Conservation (phyloP, 106 monocot genomes). For the Platanthera guangdongensis region DNA sequence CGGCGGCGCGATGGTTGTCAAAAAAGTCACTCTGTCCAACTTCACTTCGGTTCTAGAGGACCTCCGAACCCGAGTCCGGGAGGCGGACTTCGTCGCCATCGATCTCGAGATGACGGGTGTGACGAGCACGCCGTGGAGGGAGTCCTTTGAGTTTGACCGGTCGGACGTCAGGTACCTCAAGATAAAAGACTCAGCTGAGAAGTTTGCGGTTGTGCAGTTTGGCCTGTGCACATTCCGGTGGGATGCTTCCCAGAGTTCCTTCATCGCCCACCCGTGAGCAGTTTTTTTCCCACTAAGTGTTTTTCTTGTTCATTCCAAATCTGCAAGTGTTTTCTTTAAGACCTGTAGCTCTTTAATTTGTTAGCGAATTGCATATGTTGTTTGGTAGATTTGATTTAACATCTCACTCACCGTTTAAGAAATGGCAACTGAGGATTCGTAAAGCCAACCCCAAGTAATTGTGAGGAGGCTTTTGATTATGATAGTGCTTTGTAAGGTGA, state of each 20-base stretch:
- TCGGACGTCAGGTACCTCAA: constrained; percentile 81
- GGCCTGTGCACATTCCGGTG: constrained; percentile 95
- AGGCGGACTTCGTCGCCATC: constrained; percentile 73
- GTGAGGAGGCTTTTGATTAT: no score
- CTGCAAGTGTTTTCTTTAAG: no score
- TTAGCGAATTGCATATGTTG: no score
- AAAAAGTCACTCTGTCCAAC: constrained; percentile 68
- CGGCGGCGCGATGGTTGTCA: constrained; percentile 39
- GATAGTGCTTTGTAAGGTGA: no score
- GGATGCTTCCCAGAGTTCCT: constrained; percentile 43
- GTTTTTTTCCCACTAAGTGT: neutral
- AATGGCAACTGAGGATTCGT: no score
- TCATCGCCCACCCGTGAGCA: constrained; percentile 69
- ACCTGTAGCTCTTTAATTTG: no score
- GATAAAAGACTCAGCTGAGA: constrained; percentile 78
- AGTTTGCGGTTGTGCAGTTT: constrained; percentile 77
- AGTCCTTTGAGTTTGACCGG: constrained; percentile 72
- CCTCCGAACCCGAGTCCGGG: constrained; percentile 43
- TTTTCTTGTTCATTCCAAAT: neutral
- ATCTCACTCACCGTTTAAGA: no score
- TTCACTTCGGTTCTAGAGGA: constrained; percentile 48
- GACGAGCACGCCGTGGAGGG: constrained; percentile 85
- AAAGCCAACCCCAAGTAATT: no score
- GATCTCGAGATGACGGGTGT: constrained; percentile 98
- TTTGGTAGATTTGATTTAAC: no score